phyloP scores from a whole-genome alignment of 2,329 filamentous ascomycete species.

The Calonectria pseudoreteaudii region DNA sequence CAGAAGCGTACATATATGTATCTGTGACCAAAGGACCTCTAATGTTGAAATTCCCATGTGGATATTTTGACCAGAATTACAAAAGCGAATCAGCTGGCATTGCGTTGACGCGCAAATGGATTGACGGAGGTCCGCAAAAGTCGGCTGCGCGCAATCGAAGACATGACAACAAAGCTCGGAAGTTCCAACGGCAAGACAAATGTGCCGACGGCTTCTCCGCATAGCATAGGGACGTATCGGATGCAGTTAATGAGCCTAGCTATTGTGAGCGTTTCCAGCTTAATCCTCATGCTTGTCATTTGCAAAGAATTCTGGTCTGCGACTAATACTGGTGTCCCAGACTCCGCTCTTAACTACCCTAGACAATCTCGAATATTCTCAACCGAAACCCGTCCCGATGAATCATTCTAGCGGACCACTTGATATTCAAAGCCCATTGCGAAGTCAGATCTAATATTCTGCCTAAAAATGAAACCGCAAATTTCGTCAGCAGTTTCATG shows the following conservation, averaged over 20 bases:
- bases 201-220: not conserved
- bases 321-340: not conserved
- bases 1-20: not conserved
- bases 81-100: not conserved
- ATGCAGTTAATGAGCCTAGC: not conserved
- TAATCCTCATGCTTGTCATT: not conserved
- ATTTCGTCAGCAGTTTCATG: no score
- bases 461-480: no score
- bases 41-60: not conserved
- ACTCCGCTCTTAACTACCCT: not conserved
- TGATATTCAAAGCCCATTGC: no score
- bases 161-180: not conserved
- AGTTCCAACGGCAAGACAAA: not conserved
- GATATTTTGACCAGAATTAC: not conserved
- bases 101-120: not conserved
- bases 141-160: not conserved
- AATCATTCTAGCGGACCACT: no score
- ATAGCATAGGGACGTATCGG: accelerated
- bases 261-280: not conserved
- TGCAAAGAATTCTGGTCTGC: not conserved
- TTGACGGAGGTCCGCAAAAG: not conserved
- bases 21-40: not conserved
- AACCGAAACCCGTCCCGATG: not conserved
- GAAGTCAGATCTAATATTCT: no score
- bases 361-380: not conserved